Evolutionary conservation across 495 filamentous ascomycete genomes (phyloP), one percentile per base, ranked within the genome.

Genomic region (Penicillium bialowiezense): DNA sequence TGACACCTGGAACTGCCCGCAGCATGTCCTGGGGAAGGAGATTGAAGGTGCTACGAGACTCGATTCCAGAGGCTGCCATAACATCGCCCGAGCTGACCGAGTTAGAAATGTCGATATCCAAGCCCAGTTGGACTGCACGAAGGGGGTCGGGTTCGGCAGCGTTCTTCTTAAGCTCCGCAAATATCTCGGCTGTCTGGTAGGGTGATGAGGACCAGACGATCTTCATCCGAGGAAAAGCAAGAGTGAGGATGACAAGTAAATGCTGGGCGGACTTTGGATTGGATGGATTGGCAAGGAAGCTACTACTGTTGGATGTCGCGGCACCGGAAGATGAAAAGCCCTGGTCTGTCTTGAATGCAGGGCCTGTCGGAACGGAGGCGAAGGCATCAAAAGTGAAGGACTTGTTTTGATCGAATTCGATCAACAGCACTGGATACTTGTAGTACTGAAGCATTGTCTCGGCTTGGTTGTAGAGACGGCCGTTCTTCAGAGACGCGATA

Each of bases 381-480:
- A 95, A 96, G 0, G 90, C 89, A 67, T 97, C 93, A 13, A 98
- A 86, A 8, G 90, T 97, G 67, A 98, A 98, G 17, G 88, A 89
- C 62, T 96, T 96, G 70, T 95, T 90, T 62, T 95, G 88, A 67
- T 97, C 91, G 68, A 98, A 98, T 63, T 98, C 93, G 56, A 98
- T 96, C 26, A 98, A 76, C 3, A 98, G 84, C 78, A 97, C 87
- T 0, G 92, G 90, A 54, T 69, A 82, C 58, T 88, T 87, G 80
- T 98, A 98, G 70, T 97, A 82, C 58, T 87, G 80, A 26, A 92
- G 81, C 95, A 98, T 97, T 17, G 86, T 86, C 70, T 98, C 95
- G 19, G 86, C 85, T 71, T 98, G 93, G 59, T 85, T 88, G 69
- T 88, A 98, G 36, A 98, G 79, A 23, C 93, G 84, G 34, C 93